Percentiles rank a stretch among this genome's conserved stretches.
phyloP scores from a whole-genome alignment of 2,329 filamentous ascomycete genomes.

The Camillea tinctor region DNA sequence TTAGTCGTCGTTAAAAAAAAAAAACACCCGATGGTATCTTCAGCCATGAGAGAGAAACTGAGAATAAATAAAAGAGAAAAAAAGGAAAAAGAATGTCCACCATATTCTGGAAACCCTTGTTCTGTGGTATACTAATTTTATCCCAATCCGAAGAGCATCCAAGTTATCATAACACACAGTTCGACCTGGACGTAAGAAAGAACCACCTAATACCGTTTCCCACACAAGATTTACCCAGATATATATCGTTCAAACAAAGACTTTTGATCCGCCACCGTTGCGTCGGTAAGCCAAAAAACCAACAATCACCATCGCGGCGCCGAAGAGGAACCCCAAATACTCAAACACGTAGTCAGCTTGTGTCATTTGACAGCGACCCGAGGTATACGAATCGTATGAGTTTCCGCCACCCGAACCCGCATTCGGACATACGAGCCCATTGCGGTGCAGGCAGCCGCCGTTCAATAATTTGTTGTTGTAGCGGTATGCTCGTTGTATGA shows the following conservation, averaged over 20 bases:
- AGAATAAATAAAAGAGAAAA: too few species aligned
- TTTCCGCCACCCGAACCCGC: constrained; percentile 3
- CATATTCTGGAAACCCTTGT: too few species aligned
- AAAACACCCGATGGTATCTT: too few species aligned
- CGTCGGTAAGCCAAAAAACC: constrained; percentile 19
- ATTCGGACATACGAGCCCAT: constrained; percentile 15
- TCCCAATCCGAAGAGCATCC: too few species aligned
- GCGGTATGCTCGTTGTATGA: background rate
- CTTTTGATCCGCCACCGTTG: constrained; percentile 12
- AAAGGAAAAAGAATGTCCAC: too few species aligned
- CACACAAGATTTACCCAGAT: background rate
- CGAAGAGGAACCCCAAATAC: constrained; percentile 28
- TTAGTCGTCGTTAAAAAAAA: too few species aligned
- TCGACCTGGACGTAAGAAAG: too few species aligned
- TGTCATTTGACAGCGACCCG: constrained; percentile 27
- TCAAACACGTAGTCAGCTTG: constrained; percentile 33
- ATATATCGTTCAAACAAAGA: constrained; percentile 22
- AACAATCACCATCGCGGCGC: constrained; percentile 20
- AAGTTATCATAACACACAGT: too few species aligned
- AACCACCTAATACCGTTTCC: too few species aligned
- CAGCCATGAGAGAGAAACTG: too few species aligned
- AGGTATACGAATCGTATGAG: constrained; percentile 4
- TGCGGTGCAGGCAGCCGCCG: constrained; percentile 25
- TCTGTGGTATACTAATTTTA: too few species aligned
- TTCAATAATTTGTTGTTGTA: constrained; percentile 30